Evolutionary conservation across 441 rosid genomes (phyloP), one percentile per base, ranked within the genome.

Genomic region (Kokia cookei): DNA sequence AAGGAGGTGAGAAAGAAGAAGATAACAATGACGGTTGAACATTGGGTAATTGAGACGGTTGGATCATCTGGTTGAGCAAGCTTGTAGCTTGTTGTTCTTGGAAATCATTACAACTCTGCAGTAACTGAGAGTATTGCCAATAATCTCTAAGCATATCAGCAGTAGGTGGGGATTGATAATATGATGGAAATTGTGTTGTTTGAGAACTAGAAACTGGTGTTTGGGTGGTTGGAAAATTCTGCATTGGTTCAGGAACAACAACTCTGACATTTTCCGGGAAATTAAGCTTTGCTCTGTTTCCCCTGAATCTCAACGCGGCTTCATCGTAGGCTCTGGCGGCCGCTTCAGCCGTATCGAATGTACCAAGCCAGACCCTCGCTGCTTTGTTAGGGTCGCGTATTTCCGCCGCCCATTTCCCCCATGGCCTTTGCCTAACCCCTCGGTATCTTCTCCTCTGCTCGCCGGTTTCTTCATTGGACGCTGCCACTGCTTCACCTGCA

Each of bases 391-490:
- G 97, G 55, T 90, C 95, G 0, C 95, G 86, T 45, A 90, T 90
- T 81, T 90, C 95, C 0, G 95, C 95, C 0, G 94, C 94, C 94
- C 94, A 90, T 73, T 90, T 90, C 1, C 94, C 94, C 94, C 94
- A 90, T 0, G 94, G 98, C 68, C 95, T 86, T 82, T 90, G 97
- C 80, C 98, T 77, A 35, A 93, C 94, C 40, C 98, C 98, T 75
- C 98, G 82, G 76, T 90, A 93, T 84, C 85, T 83, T 71, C 86
- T 86, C 26, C 86, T 80, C 22, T 76, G 78, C 77, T 84, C 92
- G 2, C 86, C 84, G 1, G 77, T 43, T 70, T 79, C 90, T 40
- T 76, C 87, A n/a, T 42, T 4, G 1, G 86, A 29, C 7, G 57
- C 71, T 1, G 81, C 32, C 74, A 71, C 82, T 2, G 68, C 50